Base-by-base conservation (phyloP, 768 basidiomycete genomes). In the Rubroboletus satanas region DNA sequence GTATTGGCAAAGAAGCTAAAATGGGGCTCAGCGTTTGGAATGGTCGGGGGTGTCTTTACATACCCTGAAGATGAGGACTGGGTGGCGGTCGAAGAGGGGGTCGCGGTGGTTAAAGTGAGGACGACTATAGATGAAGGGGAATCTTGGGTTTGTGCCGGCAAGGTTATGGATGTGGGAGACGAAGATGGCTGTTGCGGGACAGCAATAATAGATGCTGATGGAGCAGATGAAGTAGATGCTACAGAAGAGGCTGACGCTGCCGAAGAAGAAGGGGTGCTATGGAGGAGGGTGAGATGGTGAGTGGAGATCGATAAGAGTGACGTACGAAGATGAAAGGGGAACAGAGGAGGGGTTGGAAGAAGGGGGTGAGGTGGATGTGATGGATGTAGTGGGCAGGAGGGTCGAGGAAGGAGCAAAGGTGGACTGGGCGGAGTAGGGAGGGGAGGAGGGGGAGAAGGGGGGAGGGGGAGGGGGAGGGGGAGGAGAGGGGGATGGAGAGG, bases 1-100 rank as follows among this genome's bases (percentile, higher is more conserved):
- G 73, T 77, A 58, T 78, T 74, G 44, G 70, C 58, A 59, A 79
- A 74, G 72, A 81, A 81, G 54, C 80, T 80, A 50, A 23, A 18
- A 41, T 0, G 26, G 29, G 37, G 33, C 1, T 60, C 41, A 58
- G 31, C 3, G 4, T 14, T 5, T 2, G 38, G 3, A 14, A 26
- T 26, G 29, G 4, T 7, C 0, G 4, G 12, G 7, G 29, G 15
- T 17, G 36, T 1, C 0, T 12, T 11, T 18, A 56, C 65, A 23
- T 51, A 72, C 66, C 65, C 48, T 12, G 59, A 51, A 37, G 69
- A 57, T 38, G 69, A 52, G 31, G 69, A 42, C 0, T 21, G 54
- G 1, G 51, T 45, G 7, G 61, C 11, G 9, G 60, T 54, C 31
- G 62, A 12, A 9, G 70, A 59, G 29, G 68, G 55, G 9, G 49